Evolutionary conservation across 139 green algal species (phyloP), one percentile per base, ranked within the genome.

Genomic region (Mesostigma viride): DNA sequence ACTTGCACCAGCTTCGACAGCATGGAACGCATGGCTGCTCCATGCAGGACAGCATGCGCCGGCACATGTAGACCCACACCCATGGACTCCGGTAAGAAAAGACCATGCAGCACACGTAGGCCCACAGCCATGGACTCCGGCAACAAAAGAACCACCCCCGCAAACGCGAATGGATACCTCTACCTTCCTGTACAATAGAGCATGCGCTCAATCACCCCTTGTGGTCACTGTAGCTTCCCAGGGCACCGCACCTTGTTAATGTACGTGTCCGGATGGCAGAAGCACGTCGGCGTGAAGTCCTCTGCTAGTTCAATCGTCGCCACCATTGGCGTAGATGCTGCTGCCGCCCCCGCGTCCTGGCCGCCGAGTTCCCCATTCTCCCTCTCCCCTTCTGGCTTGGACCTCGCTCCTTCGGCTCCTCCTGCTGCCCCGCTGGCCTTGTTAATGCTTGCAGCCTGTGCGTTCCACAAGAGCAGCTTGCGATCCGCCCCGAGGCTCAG

Each of bases 231-330:
- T n/a, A n/a, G n/a, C n/a, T n/a, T n/a, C n/a, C n/a, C n/a, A n/a
- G 59, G 33, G 20, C 28, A 31, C n/a, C 45, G 31, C 58, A 74
- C 69, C 82, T 98, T 98, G 82, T 98, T 96, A 1, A 98, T 72
- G 80, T 98, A 98, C 20, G 92, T 97, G 79, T 94, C 84, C 0
- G 91, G 92, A 79, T 98, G 92, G 2, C 71, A 77, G 79, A 98
- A 81, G 72, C 85, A 92, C 24, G 79, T 92, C 14, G 92, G 84
- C 20, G 17, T 51, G 74, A 94, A 94, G 46, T 69, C 84, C 28
- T 74, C 64, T 5, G 14, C 40, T 5, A 78, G 27, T 3, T 65
- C 22, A 6, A 78, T 47, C 35, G 65, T 56, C 8, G 6, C 4
- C 35, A 57, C 31, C 2, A 31, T 28, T 61, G 8, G 11, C 8